Evolutionary conservation across 2,329 filamentous ascomycete genomes (phyloP), one percentile per base, ranked within the genome.

Genomic region (Microcera coccophila): DNA sequence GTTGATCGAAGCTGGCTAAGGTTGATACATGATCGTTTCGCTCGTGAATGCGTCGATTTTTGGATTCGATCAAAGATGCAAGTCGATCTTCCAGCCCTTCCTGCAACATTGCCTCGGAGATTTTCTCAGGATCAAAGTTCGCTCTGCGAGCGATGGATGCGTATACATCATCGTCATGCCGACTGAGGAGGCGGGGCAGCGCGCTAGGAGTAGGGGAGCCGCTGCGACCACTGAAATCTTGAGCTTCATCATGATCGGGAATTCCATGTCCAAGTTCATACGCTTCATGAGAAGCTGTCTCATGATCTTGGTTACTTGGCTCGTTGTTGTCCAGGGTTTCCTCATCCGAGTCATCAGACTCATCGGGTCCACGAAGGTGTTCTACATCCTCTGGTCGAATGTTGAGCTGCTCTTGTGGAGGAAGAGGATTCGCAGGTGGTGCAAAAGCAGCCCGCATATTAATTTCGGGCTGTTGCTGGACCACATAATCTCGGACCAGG

Each of bases 401-500:
- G 32, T 50, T 47, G 24, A 55, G 49, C 9, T 54, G 53, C 22
- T 60, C 58, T 20, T 53, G 54, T n/a, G 50, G 44, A 7, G 43
- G 47, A 3, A 60, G 47, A 4, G 60, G 56, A 22, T 65, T 60
- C 26, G 63, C 64, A 12, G 58, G 58, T 7, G 71, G 76, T 10
- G 76, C 80, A 58, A 82, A 78, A 3, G 78, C 79, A 8, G 77
- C 84, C 1, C 82, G 84, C 72, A 93, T 84, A 57, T 95, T 94
- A 54, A 93, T 85, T 51, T 90, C 84, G 4, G 91, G 93, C 61
- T 98, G 93, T 63, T 98, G 93, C 63, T 98, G 93, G 9, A 98
- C 90, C 38, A 98, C 93, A 78, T 95, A 98, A 68, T 98, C 93
- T 36, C 94, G 76, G 36, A 98, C 96, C 4, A 98, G 70, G 54